A percentile compares a stretch with the other conserved stretches of the same genome.
These are phyloP conservation scores for Luffa acutangula DNA, from an alignment of 306 rosid genomes.

Conservation along the genomic window DNA sequence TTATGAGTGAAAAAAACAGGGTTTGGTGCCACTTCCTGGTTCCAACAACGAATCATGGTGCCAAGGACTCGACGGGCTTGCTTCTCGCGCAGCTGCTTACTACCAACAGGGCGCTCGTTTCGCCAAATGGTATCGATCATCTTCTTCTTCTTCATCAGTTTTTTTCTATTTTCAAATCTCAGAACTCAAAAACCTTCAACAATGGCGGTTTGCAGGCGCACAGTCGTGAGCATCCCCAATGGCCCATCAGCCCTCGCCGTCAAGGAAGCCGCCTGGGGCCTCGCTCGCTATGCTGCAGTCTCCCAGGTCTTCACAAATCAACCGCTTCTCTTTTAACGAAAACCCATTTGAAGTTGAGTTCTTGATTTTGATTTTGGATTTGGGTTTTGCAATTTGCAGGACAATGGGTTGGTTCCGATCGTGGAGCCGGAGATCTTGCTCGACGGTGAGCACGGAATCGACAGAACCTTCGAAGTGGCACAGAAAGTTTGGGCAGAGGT, in stretches of 20 bases:
- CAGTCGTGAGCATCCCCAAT: constrained; percentile 78
- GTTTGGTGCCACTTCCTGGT: constrained; percentile 71
- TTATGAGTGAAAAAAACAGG: constrained; percentile 32
- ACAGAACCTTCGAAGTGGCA: constrained; percentile 79
- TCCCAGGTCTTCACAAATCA: constrained; percentile 39
- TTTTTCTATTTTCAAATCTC: not conserved
- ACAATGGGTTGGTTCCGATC: constrained; percentile 77
- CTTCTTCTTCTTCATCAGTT: not conserved
- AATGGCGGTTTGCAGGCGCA: constrained; percentile 5
- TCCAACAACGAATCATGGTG: constrained; percentile 90
- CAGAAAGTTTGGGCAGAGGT: constrained; percentile 91
- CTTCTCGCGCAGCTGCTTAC: constrained; percentile 87
- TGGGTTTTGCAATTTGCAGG: constrained; percentile 20
- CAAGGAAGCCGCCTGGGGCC: constrained; percentile 85
- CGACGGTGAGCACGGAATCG: constrained; percentile 82
- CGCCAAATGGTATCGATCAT: constrained; percentile 60
- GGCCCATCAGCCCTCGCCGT: constrained; percentile 97
- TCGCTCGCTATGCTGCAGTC: constrained; percentile 95
- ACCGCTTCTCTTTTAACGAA: not conserved
- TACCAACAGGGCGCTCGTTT: constrained; percentile 93
- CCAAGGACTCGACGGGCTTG: constrained; percentile 94
- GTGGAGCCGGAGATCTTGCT: constrained; percentile 98
- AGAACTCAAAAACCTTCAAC: not conserved
- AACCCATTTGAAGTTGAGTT: not conserved
- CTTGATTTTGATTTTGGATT: not conserved